Percentiles rank a stretch among this genome's conserved stretches.
These are phyloP conservation scores for Adansonia grandidieri DNA, from an alignment of 441 rosid species.

Conservation along the genomic window DNA sequence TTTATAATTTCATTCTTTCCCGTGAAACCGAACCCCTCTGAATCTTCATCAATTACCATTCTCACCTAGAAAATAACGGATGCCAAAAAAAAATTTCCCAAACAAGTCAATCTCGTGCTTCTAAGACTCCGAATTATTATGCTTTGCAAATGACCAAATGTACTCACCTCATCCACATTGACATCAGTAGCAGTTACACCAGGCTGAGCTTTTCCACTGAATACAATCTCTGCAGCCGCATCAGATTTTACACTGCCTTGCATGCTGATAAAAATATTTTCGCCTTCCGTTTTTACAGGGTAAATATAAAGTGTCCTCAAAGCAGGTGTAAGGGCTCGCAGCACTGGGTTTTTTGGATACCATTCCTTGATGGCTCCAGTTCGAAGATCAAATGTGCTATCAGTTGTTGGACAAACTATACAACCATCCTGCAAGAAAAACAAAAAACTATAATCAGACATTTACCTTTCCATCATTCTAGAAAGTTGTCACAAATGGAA, in stretches of 20 bases:
- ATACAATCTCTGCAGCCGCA: slow-evolving; percentile 84
- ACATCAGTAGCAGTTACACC: slow-evolving; percentile 82
- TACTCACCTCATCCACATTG: slow-evolving; percentile 83
- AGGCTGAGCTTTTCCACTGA: slow-evolving; percentile 95
- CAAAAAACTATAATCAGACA: slow-evolving; percentile 3
- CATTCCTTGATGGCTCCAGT: slow-evolving; percentile 80
- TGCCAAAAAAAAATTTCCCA: no score
- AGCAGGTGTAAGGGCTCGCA: slow-evolving; percentile 84
- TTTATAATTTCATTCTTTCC: slow-evolving; percentile 76
- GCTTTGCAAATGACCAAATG: no score
- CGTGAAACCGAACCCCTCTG: slow-evolving; percentile 77
- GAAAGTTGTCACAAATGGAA: neutral
- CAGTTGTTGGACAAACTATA: slow-evolving; percentile 88
- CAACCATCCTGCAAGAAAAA: slow-evolving; percentile 71
- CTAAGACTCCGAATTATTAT: no score
- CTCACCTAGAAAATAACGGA: slow-evolving; percentile 48
- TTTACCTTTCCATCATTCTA: neutral
- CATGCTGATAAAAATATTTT: slow-evolving; percentile 76
- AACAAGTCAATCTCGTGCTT: no score
- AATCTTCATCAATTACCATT: slow-evolving; percentile 82
- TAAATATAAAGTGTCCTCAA: slow-evolving; percentile 62
- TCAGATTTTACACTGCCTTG: slow-evolving; percentile 48
- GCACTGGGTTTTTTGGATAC: slow-evolving; percentile 90
- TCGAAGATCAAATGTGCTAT: slow-evolving; percentile 79
- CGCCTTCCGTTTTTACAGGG: slow-evolving; percentile 72